Base-by-base conservation (phyloP, 108 stramenopile genomes). In the Tribonema minus region DNA sequence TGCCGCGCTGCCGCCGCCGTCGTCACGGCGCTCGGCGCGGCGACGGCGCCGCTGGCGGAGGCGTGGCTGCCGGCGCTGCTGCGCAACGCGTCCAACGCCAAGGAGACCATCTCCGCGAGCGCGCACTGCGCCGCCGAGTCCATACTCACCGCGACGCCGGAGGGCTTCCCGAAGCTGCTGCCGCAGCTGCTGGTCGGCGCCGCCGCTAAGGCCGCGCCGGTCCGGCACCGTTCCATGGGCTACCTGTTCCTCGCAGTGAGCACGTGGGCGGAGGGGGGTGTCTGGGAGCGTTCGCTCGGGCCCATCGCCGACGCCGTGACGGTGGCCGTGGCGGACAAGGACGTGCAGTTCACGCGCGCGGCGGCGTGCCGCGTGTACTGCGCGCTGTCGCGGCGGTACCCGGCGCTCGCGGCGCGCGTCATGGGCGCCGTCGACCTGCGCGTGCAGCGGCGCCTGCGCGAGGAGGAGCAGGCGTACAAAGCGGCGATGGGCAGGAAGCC, bases 11-110 rank as follows among this genome's bases (percentile, higher is more conserved):
- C 62, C n/a, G 71, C 71, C 37, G 71, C 62, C 37, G 61, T 72
- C 6, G 71, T 61, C 30, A n/a, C 61, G 29, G 46, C 46, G 38
- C 71, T 72, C 37, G 35, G 33, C 30, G 71, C 61, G 37, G 61
- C 61, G 31, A 38, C 62, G 31, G 71, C 61, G 7, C 31, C 71
- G 20, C 71, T 72, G 30, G 71, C 71, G 38, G 71, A 72, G 71
- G 61, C 62, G 61, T 72, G 71, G 71, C 71, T 72, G 71, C 71
- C 71, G 38, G 61, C 38, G 71, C 61, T 72, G 38, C 60, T 72
- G 25, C 71, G 71, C 1, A 72, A 72, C 61, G 61, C 71, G 30
- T 61, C 71, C 1, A 27, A 61, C 7, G 60, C 71, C 3, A 3
- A 26, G 58, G n/a, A n/a, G 58, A n/a, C 27, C 3, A 28, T 32